Conservation (phyloP, 148 eudicot species). For the Spergularia bocconei region DNA sequence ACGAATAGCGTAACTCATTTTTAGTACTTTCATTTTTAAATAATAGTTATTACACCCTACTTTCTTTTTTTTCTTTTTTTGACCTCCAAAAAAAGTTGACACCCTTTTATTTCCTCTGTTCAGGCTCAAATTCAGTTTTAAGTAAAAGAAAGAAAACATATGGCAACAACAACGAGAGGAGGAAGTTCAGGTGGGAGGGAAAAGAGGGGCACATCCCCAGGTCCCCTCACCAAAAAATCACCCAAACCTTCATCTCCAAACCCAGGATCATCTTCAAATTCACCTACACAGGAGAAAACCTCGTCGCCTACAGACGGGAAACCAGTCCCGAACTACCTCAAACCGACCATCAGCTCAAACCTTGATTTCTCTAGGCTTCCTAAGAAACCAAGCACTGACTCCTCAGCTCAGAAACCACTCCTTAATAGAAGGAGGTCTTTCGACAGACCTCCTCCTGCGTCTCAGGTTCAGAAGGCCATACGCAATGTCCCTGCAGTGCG, state of each 20-base stretch:
- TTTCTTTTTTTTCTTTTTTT: no score
- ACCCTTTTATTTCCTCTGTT: not conserved
- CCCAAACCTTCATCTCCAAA: conserved; percentile 21
- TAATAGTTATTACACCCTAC: no score
- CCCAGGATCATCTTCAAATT: conserved; percentile 20
- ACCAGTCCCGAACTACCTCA: conserved; percentile 53
- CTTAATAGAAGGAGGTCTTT: conserved; percentile 44
- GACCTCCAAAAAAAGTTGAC: no score
- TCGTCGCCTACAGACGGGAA: conserved; percentile 27
- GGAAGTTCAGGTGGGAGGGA: conserved; percentile 37
- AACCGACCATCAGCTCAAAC: conserved; percentile 49
- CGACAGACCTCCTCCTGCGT: conserved; percentile 38
- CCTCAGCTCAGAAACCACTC: conserved; percentile 19
- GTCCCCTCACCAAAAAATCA: conserved; percentile 17
- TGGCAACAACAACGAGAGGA: conserved; percentile 47
- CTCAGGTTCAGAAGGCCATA: conserved; percentile 27
- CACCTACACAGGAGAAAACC: conserved; percentile 25
- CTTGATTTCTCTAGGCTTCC: conserved; percentile 21
- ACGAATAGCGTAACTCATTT: no score
- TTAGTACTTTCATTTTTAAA: no score
- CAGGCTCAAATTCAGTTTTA: conserved; percentile 13
- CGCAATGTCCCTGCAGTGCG: not conserved
- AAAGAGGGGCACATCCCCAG: conserved; percentile 42
- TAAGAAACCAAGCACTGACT: conserved; percentile 23
- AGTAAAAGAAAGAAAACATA: conserved; percentile 8